Conservation (phyloP, 1,284 basidiomycete species). For the Leccinum cinnamomeum region DNA sequence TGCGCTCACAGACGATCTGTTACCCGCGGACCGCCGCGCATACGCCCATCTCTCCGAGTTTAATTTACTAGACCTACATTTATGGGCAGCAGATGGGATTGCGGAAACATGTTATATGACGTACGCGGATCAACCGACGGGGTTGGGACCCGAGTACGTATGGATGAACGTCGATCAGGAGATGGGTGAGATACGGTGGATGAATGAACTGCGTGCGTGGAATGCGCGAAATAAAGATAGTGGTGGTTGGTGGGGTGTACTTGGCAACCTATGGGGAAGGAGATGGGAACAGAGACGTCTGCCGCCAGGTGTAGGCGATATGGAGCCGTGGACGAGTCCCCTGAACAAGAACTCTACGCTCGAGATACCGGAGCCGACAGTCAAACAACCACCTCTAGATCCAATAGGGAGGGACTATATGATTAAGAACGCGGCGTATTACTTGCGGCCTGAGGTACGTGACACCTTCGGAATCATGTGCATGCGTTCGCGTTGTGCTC, state of each 20-base stretch:
- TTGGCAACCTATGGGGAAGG: not conserved
- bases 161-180: constrained; percentile 36
- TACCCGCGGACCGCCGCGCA: constrained; percentile 34
- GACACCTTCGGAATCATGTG: constrained; percentile 8
- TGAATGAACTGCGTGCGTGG: constrained; percentile 55
- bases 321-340: constrained; percentile 25
- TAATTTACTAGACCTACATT: constrained; percentile 52
- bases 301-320: constrained; percentile 54
- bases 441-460: constrained; percentile 63
- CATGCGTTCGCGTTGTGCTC: not conserved
- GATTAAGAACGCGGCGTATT: constrained; percentile 45
- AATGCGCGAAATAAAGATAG: constrained; percentile 26
- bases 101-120: constrained; percentile 67
- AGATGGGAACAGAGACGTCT: constrained; percentile 31
- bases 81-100: constrained; percentile 67
- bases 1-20: constrained; percentile 38
- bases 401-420: constrained; percentile 40
- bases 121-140: constrained; percentile 62
- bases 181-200: constrained; percentile 42
- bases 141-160: constrained; percentile 62
- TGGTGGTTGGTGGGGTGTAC: not conserved
- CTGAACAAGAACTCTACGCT: not conserved
- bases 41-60: constrained; percentile 39
- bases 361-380: not conserved
- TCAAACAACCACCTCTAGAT: not conserved